Percentiles rank a stretch among this genome's conserved stretches.
These are phyloP conservation scores for Fonsecaea monophora DNA, from an alignment of 2,329 filamentous ascomycete genomes.

Conservation along the genomic window DNA sequence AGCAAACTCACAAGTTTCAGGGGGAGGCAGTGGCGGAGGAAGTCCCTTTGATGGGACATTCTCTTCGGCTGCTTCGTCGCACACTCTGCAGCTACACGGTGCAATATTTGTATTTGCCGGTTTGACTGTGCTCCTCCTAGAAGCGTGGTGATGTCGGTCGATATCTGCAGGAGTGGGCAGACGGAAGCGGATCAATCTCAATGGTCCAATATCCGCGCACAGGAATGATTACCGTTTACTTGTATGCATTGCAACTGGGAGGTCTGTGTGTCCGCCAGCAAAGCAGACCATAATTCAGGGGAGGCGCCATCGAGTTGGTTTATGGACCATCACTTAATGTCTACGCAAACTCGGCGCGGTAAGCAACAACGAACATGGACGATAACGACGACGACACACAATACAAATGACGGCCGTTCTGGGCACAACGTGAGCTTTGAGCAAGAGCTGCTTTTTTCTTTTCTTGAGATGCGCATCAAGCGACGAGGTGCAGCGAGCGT, in stretches of 20 bases:
- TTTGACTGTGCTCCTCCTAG: not conserved
- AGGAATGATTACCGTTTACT: not conserved
- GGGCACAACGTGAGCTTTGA: not conserved
- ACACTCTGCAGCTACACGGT: not conserved
- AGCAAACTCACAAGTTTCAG: conserved; percentile 54
- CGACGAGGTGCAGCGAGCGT: not conserved
- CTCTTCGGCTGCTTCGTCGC: not conserved
- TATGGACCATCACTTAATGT: conserved; percentile 15
- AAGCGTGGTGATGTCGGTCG: not conserved
- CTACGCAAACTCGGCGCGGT: conserved; percentile 8
- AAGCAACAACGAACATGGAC: conserved; percentile 17
- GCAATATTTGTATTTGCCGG: not conserved
- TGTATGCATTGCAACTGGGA: not conserved
- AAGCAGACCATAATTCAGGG: not conserved
- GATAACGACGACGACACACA: conserved; percentile 13
- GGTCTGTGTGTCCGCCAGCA: not conserved
- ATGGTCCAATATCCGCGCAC: not conserved
- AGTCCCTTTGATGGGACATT: conserved; percentile 59
- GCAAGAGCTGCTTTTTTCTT: not conserved
- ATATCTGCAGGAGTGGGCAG: not conserved
- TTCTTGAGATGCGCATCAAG: not conserved
- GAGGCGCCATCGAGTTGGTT: conserved; percentile 7
- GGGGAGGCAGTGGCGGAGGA: conserved; percentile 56
- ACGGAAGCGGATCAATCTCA: not conserved
- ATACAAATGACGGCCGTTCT: not conserved